Conservation (phyloP, 2,329 filamentous ascomycete species). For the Curvularia sp. region DNA sequence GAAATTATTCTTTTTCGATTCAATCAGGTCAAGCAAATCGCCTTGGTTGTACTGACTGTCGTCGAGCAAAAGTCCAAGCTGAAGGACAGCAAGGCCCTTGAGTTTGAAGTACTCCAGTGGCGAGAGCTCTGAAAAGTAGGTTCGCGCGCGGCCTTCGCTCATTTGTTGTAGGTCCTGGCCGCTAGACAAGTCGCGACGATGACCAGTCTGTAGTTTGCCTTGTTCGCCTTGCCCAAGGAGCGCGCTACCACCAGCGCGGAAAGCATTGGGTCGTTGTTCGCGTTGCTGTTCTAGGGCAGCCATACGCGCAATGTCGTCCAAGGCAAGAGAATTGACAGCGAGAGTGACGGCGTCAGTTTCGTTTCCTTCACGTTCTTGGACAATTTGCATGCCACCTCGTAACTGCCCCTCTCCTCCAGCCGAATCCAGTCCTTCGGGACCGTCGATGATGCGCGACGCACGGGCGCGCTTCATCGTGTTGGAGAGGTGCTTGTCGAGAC, state of each 20-base stretch:
- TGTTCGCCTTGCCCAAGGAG: constrained; percentile 67
- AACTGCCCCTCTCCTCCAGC: constrained; percentile 71
- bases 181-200: constrained; percentile 71
- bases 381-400: constrained; percentile 73
- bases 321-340: constrained; percentile 86
- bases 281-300: constrained; percentile 94
- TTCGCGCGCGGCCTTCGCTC: constrained; percentile 66
- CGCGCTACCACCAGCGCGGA: constrained; percentile 75
- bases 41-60: constrained; percentile 92
- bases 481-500: constrained; percentile 92
- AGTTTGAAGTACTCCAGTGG: constrained; percentile 98
- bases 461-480: constrained; percentile 90
- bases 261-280: constrained; percentile 83
- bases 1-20: constrained; percentile 90
- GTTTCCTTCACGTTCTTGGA: constrained; percentile 76
- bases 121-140: constrained; percentile 95
- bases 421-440: constrained; percentile 71
- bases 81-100: constrained; percentile 90
- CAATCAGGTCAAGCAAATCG: constrained; percentile 89
- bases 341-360: constrained; percentile 83
- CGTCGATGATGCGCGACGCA: constrained; percentile 91
- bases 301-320: constrained; percentile 96
- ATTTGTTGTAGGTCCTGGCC: constrained; percentile 60
- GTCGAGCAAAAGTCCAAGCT: constrained; percentile 91
- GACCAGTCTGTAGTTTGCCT: constrained; percentile 72